Percentiles rank a stretch among this genome's conserved stretches.
Evolutionary conservation across 768 basidiomycete genomes (phyloP).

Genomic region (Phylloporus sp.): DNA sequence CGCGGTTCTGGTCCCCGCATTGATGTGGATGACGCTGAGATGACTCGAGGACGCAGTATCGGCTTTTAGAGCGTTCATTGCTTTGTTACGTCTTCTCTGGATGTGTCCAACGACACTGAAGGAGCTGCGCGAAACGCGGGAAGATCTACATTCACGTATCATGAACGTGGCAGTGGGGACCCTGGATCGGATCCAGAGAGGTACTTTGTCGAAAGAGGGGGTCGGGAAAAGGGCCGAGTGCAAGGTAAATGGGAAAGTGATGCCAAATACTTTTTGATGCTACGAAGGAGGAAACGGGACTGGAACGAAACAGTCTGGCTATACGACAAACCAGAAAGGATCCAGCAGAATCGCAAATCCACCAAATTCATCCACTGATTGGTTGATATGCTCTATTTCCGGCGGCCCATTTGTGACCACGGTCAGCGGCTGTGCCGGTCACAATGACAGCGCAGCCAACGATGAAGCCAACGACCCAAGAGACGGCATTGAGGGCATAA

Average conservation of each 20-base stretch:
- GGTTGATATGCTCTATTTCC: slow-evolving; percentile 62
- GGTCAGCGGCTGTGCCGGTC: slow-evolving; percentile 53
- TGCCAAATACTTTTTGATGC: slow-evolving; percentile 74
- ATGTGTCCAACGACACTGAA: slow-evolving; percentile 57
- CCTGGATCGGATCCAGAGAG: slow-evolving; percentile 61
- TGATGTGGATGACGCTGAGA: slow-evolving; percentile 88
- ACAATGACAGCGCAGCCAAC: slow-evolving; percentile 49
- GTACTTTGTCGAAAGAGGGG: slow-evolving; percentile 55
- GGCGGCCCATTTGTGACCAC: slow-evolving; percentile 63
- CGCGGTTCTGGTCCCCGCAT: slow-evolving; percentile 53
- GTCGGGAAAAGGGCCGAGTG: slow-evolving; percentile 67
- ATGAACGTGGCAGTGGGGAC: slow-evolving; percentile 55
- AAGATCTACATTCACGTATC: slow-evolving; percentile 57
- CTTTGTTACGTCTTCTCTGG: slow-evolving; percentile 56
- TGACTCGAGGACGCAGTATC: slow-evolving; percentile 85
- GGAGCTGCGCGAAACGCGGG: slow-evolving; percentile 48
- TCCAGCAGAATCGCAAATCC: neutral
- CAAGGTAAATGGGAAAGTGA: slow-evolving; percentile 61
- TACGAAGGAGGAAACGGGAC: slow-evolving; percentile 74
- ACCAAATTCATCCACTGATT: slow-evolving; percentile 24
- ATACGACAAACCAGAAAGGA: slow-evolving; percentile 49
- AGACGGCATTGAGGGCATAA: slow-evolving; percentile 53
- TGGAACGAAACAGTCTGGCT: slow-evolving; percentile 84
- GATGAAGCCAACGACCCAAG: slow-evolving; percentile 56
- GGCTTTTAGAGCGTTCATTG: slow-evolving; percentile 66